These are phyloP conservation scores for Gnomoniopsis smithogilvyi DNA, from an alignment of 2,329 filamentous ascomycete genomes.

Conservation along the genomic window DNA sequence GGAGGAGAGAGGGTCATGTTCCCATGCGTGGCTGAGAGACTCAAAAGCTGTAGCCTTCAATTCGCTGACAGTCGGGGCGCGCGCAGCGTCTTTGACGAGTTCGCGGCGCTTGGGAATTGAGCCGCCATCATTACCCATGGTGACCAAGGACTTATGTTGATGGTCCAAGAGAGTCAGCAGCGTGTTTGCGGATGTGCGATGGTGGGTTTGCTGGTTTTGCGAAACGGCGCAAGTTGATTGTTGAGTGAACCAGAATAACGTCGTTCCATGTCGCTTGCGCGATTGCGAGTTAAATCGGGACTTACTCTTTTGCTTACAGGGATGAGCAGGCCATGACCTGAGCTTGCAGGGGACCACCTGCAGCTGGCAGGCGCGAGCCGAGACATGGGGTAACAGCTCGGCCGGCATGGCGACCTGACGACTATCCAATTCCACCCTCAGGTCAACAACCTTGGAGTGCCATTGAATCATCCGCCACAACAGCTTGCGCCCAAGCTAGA, in stretches of 20 bases:
- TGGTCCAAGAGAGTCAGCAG: background rate
- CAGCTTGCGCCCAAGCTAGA: background rate
- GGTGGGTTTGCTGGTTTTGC: background rate
- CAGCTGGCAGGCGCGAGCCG: background rate
- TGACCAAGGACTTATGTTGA: slow-evolving; percentile 1
- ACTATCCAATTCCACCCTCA: background rate
- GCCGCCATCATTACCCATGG: slow-evolving; percentile 97
- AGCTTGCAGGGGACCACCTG: background rate
- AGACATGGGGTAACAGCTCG: background rate
- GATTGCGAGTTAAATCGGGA: background rate
- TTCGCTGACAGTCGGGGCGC: slow-evolving; percentile 76
- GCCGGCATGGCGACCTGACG: background rate
- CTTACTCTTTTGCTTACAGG: too few relatives aligned
- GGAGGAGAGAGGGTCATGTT: slow-evolving; percentile 81
- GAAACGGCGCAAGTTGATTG: slow-evolving; percentile 8
- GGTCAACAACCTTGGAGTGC: too few relatives aligned
- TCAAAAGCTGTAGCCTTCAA: slow-evolving; percentile 86
- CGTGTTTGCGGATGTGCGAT: background rate
- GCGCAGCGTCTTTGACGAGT: slow-evolving; percentile 90
- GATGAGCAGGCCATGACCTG: too few relatives aligned
- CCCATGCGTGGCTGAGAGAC: slow-evolving; percentile 82
- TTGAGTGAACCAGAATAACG: background rate
- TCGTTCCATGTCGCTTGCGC: background rate
- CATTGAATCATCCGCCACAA: background rate
- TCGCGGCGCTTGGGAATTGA: slow-evolving; percentile 94